These are phyloP conservation scores for Calonectria honghensis DNA, from an alignment of 2,329 filamentous ascomycete genomes.

Conservation along the genomic window DNA sequence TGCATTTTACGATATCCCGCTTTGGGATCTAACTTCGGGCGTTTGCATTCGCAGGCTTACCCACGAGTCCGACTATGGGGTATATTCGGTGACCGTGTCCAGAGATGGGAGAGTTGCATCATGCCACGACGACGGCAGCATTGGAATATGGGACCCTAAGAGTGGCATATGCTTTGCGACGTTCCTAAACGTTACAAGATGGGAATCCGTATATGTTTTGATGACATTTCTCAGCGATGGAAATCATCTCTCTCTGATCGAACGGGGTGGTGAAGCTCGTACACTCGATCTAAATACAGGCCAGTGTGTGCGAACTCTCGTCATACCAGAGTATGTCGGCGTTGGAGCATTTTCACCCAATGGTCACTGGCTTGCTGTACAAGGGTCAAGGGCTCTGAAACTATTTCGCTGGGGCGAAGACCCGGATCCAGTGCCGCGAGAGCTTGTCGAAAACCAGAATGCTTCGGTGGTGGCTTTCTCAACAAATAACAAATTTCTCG, in stretches of 20 bases:
- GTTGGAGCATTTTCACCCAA: conserved; percentile 10
- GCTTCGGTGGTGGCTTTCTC: conserved; percentile 6
- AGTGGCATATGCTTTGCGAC: conserved; percentile 1
- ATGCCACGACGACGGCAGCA: conserved; percentile 9
- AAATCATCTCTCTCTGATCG: background rate
- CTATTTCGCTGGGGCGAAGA: conserved; percentile 8
- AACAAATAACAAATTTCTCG: conserved; percentile 6
- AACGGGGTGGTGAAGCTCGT: background rate
- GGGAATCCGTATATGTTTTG: background rate
- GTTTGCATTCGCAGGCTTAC: conserved; percentile 6
- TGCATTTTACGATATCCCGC: conserved; percentile 17
- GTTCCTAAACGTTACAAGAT: background rate
- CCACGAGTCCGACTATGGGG: conserved; percentile 6
- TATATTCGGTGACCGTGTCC: conserved; percentile 6
- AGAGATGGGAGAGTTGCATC: conserved; percentile 4
- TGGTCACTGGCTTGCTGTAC: conserved; percentile 1
- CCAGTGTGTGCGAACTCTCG: background rate
- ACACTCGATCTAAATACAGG: background rate
- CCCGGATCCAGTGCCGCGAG: conserved; percentile 1
- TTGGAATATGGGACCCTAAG: conserved; percentile 8
- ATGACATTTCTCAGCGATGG: conserved; percentile 12
- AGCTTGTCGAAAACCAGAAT: background rate
- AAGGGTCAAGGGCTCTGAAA: background rate
- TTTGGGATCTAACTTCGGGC: conserved; percentile 5
- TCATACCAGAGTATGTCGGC: conserved; percentile 6